Conservation (phyloP, 352 stramenopile genomes). For the Phytopythium cucurbitacearum region DNA sequence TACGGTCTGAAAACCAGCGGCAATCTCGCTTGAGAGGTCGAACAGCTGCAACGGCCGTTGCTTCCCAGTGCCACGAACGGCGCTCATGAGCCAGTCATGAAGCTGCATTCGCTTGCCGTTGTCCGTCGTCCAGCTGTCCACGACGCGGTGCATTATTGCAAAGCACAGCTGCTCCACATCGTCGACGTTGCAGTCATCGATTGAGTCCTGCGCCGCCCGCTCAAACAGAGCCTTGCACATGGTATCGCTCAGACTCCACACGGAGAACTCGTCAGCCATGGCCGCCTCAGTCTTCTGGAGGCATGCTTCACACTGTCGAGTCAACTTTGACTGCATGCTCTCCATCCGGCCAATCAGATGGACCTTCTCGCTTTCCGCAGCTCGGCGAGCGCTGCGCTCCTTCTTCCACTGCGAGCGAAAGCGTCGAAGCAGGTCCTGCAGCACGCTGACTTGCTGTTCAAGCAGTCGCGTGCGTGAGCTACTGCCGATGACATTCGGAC, state of each 20-base stretch:
- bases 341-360: conserved; percentile 38
- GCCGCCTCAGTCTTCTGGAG: conserved; percentile 19
- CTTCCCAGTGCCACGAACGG: conserved; percentile 49
- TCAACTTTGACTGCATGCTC: conserved; percentile 22
- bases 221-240: conserved; percentile 41
- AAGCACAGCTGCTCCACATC: conserved; percentile 56
- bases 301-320: conserved; percentile 22
- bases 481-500: conserved; percentile 17
- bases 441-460: conserved; percentile 42
- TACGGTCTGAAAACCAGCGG: conserved; percentile 53
- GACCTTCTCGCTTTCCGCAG: conserved; percentile 33
- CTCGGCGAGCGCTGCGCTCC: conserved; percentile 24
- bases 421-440: conserved; percentile 43
- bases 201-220: conserved; percentile 12
- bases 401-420: conserved; percentile 53
- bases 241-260: conserved; percentile 37
- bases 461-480: conserved; percentile 31
- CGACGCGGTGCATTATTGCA: conserved; percentile 44
- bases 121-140: conserved; percentile 67
- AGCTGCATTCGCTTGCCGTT: conserved; percentile 68
- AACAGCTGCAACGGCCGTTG: conserved; percentile 50
- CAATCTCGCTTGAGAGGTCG: conserved; percentile 58
- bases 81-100: conserved; percentile 71
- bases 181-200: conserved; percentile 29
- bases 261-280: conserved; percentile 23